These are phyloP conservation scores for Seminavis robusta DNA, from an alignment of 108 stramenopile species.

Conservation along the genomic window DNA sequence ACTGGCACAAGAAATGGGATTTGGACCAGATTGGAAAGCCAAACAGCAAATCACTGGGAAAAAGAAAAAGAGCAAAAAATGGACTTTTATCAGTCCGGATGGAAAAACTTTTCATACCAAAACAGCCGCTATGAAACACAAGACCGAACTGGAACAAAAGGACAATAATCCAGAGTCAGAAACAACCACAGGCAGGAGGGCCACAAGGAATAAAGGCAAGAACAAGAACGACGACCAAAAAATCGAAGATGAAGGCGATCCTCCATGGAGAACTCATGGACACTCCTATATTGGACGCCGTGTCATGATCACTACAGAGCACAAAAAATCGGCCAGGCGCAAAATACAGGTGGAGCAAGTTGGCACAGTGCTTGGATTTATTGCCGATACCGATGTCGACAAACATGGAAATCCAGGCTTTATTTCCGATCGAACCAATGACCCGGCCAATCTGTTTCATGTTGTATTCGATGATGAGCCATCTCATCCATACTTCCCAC, in stretches of 20 bases:
- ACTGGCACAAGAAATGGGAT: conserved; percentile 41
- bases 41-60: conserved; percentile 13
- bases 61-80: conserved; percentile 32
- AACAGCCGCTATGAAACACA: conserved; percentile 48
- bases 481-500: conserved; percentile 24
- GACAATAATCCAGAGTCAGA: background rate
- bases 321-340: conserved; percentile 37
- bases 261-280: conserved; percentile 69
- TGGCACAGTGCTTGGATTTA: conserved; percentile 71
- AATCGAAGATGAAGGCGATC: conserved; percentile 55
- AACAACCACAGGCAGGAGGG: conserved; percentile 1
- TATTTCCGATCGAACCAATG: conserved; percentile 51
- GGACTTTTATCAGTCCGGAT: conserved; percentile 40
- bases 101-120: conserved; percentile 51
- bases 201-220: conserved; percentile 14
- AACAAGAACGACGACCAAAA: conserved; percentile 14
- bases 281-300: conserved; percentile 55
- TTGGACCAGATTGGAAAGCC: conserved; percentile 56
- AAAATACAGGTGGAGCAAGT: conserved; percentile 40
- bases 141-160: conserved; percentile 3
- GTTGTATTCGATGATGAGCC: conserved; percentile 68
- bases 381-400: conserved; percentile 71
- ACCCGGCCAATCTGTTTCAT: conserved; percentile 74
- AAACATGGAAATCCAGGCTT: conserved; percentile 82
- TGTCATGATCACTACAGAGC: conserved; percentile 28